A percentile compares a stretch with the other conserved stretches of the same genome.
Evolutionary conservation across 83 land plant species (phyloP).

Genomic region (Picea abies): DNA sequence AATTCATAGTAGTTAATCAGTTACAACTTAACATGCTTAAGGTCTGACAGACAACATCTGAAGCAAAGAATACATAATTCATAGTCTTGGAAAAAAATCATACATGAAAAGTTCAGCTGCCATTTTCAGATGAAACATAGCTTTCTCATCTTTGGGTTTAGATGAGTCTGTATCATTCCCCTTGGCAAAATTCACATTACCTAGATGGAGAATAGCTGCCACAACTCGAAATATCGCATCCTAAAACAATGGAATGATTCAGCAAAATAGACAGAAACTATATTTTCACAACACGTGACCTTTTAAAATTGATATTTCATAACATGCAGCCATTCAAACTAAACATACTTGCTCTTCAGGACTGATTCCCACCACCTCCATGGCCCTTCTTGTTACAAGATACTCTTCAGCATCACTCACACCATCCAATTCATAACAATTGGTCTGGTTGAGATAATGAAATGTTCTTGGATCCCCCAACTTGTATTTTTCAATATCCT

Average conservation of each 20-base stretch:
- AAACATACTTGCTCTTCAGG: slow-evolving; percentile 78
- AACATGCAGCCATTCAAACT: neutral
- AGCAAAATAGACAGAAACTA: neutral
- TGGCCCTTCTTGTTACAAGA: slow-evolving; percentile 84
- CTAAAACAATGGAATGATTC: slow-evolving; percentile 35
- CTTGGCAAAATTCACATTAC: slow-evolving; percentile 85
- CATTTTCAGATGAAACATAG: slow-evolving; percentile 85
- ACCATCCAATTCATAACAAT: slow-evolving; percentile 76
- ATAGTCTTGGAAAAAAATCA: neutral
- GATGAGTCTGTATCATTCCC: slow-evolving; percentile 95
- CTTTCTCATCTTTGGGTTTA: slow-evolving; percentile 83
- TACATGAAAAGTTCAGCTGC: slow-evolving; percentile 97
- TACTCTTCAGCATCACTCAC: slow-evolving; percentile 83
- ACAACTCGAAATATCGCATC: slow-evolving; percentile 98
- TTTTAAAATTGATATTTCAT: neutral
- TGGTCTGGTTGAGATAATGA: slow-evolving; percentile 93
- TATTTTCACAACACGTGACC: neutral
- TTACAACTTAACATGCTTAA: neutral
- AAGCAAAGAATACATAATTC: neutral
- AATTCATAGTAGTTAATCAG: neutral
- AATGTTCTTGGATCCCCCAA: slow-evolving; percentile 78
- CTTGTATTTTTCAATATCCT: slow-evolving; percentile 84
- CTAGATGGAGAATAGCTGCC: slow-evolving; percentile 94
- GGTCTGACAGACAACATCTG: neutral
- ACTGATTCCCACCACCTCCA: slow-evolving; percentile 96